Percentiles rank a stretch among this genome's conserved stretches.
Conservation (phyloP, 257 asterid species). For the Solanum pinnatisectum region DNA sequence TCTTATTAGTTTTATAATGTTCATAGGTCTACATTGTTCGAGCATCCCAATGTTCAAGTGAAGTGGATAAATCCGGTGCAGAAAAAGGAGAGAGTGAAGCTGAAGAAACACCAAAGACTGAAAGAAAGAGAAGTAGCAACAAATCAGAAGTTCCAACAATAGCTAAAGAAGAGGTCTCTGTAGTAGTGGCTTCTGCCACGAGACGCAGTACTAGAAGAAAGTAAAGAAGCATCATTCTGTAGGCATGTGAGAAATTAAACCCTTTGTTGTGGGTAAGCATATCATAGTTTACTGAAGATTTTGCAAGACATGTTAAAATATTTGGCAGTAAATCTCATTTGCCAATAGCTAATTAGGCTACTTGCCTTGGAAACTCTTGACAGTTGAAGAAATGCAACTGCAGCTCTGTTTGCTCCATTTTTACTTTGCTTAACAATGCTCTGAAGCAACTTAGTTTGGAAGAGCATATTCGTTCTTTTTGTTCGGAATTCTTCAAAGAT, state of each 20-base stretch:
- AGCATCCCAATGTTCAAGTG: conserved; percentile 23
- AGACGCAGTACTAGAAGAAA: conserved; percentile 39
- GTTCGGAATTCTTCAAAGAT: too few relatives aligned
- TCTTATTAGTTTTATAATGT: not conserved
- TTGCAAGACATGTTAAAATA: not conserved
- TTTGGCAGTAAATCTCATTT: not conserved
- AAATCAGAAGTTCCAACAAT: not conserved
- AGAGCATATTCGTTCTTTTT: too few relatives aligned
- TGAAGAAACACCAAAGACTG: conserved; percentile 20
- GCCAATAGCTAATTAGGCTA: not conserved
- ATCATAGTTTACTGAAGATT: not conserved
- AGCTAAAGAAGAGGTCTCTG: conserved; percentile 11
- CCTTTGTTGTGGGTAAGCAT: not conserved
- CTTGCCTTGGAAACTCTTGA: not conserved
- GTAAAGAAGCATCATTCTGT: not conserved
- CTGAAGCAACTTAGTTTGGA: too few relatives aligned
- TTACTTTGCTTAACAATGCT: too few relatives aligned
- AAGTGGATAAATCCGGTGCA: not conserved
- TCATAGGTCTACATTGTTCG: conserved; percentile 59
- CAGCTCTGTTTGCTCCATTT: not conserved
- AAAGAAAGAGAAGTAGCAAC: not conserved
- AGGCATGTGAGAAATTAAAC: not conserved
- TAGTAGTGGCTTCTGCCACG: conserved; percentile 12
- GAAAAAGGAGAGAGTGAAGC: conserved; percentile 19
- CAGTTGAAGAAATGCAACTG: not conserved